These are phyloP conservation scores for Rhytidhysteron rufulum DNA, from an alignment of 2,329 filamentous ascomycete species.

Conservation along the genomic window DNA sequence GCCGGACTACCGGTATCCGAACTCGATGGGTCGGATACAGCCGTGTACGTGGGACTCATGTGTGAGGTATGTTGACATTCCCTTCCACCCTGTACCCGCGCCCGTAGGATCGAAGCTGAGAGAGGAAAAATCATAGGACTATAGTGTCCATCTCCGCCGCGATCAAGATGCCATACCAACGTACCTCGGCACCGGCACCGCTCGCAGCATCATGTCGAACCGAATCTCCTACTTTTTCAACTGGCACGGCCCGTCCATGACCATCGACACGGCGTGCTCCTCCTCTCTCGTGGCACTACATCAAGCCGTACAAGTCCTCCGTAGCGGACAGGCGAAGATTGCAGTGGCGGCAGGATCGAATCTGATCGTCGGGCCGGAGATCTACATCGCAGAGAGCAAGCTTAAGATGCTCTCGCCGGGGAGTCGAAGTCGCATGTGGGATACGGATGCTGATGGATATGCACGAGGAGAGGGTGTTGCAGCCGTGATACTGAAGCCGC, in stretches of 20 bases:
- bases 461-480: conserved; percentile 18
- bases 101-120: neutral
- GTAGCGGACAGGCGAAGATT: conserved; percentile 2
- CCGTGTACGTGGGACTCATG: conserved; percentile 4
- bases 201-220: conserved; percentile 26
- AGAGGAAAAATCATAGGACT: neutral
- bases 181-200: too few species aligned
- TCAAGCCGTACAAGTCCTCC: conserved; percentile 5
- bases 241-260: conserved; percentile 27
- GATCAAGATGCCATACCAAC: conserved; percentile 1
- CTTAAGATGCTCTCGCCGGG: conserved; percentile 11
- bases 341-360: conserved; percentile 11
- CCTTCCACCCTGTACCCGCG: conserved; percentile 8
- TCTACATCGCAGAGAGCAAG: conserved; percentile 14
- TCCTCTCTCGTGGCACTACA: conserved; percentile 23
- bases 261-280: conserved; percentile 31
- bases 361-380: conserved; percentile 13
- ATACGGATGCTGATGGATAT: conserved; percentile 15
- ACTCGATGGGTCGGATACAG: conserved; percentile 4
- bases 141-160: conserved; percentile 1
- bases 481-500: conserved; percentile 15
- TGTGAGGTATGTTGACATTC: conserved; percentile 15
- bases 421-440: conserved; percentile 18
- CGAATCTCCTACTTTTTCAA: conserved; percentile 29
- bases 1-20: neutral